Percentiles rank a stretch among this genome's conserved stretches.
These are phyloP conservation scores for Thuidium tamariscinum DNA, from an alignment of 225 moss, liverwort and hornwort species.

Conservation along the genomic window DNA sequence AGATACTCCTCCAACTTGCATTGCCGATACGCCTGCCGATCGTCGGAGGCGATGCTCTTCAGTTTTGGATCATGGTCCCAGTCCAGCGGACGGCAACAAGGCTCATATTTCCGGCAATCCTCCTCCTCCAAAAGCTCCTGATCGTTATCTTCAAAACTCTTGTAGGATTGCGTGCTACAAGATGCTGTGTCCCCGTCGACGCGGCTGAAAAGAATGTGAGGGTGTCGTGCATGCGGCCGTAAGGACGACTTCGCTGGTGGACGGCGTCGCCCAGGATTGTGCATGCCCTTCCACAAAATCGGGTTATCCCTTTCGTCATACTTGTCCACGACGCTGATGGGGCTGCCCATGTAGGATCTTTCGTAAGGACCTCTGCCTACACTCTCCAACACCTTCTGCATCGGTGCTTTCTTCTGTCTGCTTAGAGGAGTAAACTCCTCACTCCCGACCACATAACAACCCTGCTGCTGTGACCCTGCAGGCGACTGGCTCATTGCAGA, in stretches of 20 bases:
- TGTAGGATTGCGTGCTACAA: not conserved
- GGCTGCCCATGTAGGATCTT: not conserved
- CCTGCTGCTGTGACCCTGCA: not conserved
- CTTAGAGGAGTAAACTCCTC: not conserved
- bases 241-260: slow-evolving; percentile 2
- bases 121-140: not conserved
- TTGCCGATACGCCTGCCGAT: slow-evolving; percentile 10
- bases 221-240: not conserved
- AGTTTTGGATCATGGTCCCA: slow-evolving; percentile 11
- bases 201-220: slow-evolving; percentile 1
- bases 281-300: not conserved
- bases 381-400: not conserved
- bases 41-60: not conserved
- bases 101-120: not conserved
- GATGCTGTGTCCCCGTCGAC: not conserved
- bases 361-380: not conserved
- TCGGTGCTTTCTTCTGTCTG: not conserved
- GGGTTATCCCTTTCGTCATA: slow-evolving; percentile 6
- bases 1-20: slow-evolving; percentile 26
- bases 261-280: not conserved
- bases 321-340: slow-evolving; percentile 11
- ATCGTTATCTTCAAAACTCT: not conserved
- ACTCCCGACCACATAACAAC: not conserved
- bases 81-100: slow-evolving; percentile 8
- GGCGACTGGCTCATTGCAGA: not conserved